Conservation (phyloP, 2,329 filamentous ascomycete species). For the Monosporascus sp. region DNA sequence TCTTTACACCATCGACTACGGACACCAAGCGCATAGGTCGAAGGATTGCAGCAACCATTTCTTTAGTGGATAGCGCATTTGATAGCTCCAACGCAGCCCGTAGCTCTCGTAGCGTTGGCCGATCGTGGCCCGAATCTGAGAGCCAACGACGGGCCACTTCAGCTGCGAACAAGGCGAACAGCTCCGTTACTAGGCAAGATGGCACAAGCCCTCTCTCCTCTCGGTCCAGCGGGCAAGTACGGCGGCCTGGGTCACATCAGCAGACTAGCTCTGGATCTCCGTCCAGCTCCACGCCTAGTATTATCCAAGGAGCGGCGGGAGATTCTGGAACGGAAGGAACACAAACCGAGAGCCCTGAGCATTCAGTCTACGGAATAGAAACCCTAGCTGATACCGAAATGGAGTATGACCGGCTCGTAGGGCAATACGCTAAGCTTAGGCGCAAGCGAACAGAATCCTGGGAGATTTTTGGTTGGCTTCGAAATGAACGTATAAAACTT, state of each 20-base stretch:
- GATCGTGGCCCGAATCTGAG: background rate
- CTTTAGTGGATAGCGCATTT: background rate
- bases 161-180: background rate
- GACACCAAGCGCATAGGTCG: background rate
- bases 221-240: background rate
- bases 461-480: conserved; percentile 14
- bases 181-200: background rate
- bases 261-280: background rate
- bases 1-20: background rate
- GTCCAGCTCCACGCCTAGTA: background rate
- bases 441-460: conserved; percentile 12
- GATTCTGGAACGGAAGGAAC: background rate
- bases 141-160: background rate
- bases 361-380: background rate
- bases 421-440: conserved; percentile 14
- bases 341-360: background rate
- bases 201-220: background rate
- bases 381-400: conserved; percentile 2
- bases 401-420: conserved; percentile 11
- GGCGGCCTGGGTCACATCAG: background rate
- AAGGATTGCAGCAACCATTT: background rate
- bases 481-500: conserved; percentile 13
- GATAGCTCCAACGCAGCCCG: background rate
- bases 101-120: background rate
- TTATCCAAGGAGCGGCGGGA: background rate